phyloP scores from a whole-genome alignment of 2,329 filamentous ascomycete species.

The Zelopaecilomyces penicillatus region DNA sequence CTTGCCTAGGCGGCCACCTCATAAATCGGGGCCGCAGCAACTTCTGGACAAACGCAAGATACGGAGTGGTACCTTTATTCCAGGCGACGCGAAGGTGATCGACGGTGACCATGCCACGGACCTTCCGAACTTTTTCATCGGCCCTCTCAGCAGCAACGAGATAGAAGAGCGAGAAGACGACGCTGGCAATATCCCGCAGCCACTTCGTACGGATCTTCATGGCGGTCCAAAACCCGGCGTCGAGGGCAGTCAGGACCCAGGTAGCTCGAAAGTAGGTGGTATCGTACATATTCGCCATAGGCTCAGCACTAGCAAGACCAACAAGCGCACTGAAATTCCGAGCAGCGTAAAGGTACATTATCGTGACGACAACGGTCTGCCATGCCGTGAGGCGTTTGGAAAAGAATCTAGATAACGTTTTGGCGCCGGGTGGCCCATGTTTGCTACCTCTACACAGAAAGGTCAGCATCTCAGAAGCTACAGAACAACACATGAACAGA shows the following conservation, averaged over 20 bases:
- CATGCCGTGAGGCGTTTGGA: slow-evolving; percentile 70
- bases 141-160: slow-evolving; percentile 87
- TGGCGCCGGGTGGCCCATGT: slow-evolving; percentile 76
- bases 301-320: slow-evolving; percentile 85
- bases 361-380: slow-evolving; percentile 80
- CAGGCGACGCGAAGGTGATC: slow-evolving; percentile 88
- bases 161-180: slow-evolving; percentile 85
- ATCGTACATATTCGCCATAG: slow-evolving; percentile 88
- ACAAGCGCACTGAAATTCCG: slow-evolving; percentile 92
- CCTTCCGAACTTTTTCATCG: slow-evolving; percentile 91
- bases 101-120: slow-evolving; percentile 76
- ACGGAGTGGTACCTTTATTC: slow-evolving; percentile 90
- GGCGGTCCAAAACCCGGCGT: slow-evolving; percentile 96
- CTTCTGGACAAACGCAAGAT: slow-evolving; percentile 63
- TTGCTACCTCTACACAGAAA: slow-evolving; percentile 57
- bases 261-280: slow-evolving; percentile 90
- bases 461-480: background rate
- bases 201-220: slow-evolving; percentile 80
- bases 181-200: slow-evolving; percentile 71
- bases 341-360: slow-evolving; percentile 83
- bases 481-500: background rate
- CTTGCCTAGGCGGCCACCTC: slow-evolving; percentile 69
- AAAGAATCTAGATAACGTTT: slow-evolving; percentile 62
- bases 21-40: slow-evolving; percentile 72
- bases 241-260: slow-evolving; percentile 89